phyloP scores from a whole-genome alignment of 202 grass and related monocot species.

The Digitaria exilis region DNA sequence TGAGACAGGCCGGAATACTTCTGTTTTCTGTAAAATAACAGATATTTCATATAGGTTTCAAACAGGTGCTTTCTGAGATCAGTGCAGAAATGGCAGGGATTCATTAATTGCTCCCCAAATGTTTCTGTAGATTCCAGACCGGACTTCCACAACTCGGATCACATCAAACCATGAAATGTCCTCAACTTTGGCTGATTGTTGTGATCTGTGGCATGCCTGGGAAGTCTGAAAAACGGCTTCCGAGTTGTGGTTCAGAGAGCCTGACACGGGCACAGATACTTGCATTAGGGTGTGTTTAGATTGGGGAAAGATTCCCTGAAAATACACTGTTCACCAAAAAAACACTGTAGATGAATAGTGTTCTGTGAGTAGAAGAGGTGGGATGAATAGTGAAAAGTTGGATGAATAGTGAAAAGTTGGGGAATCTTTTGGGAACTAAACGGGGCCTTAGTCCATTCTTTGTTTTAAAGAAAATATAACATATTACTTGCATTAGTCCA shows the following conservation, averaged over 20 bases:
- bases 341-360: too few relatives aligned
- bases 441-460: neutral
- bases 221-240: neutral
- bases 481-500: neutral
- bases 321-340: too few relatives aligned
- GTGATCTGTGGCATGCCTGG: neutral
- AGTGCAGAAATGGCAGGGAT: neutral
- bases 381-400: too few relatives aligned
- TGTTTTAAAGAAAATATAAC: neutral
- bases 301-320: too few relatives aligned
- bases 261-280: neutral
- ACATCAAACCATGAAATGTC: conserved; percentile 52
- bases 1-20: neutral
- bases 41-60: neutral
- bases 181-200: conserved; percentile 34
- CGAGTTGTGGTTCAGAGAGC: neutral
- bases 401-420: too few relatives aligned
- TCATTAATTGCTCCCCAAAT: neutral
- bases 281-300: too few relatives aligned
- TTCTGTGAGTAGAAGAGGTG: too few relatives aligned
- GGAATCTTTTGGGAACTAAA: too few relatives aligned
- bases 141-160: conserved; percentile 43
- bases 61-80: neutral
- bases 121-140: conserved; percentile 39
- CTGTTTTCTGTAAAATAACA: neutral